Evolutionary conservation across 1,284 basidiomycete genomes (phyloP), one percentile per base, ranked within the genome.

Genomic region (Apiotrichum sp.): DNA sequence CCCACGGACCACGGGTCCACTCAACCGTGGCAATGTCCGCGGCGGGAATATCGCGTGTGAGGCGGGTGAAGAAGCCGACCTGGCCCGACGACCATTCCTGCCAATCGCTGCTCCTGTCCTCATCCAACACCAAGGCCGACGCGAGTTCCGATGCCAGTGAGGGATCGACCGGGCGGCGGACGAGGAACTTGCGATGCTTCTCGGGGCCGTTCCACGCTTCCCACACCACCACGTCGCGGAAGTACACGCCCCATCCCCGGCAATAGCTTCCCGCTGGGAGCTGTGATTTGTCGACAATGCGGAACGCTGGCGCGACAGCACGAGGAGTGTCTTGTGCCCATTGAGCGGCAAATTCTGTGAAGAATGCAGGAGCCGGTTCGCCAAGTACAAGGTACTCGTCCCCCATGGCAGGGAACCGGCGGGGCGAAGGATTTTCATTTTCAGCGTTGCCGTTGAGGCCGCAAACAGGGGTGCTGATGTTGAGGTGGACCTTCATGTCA

Each of bases 121-220:
- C 33, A 13, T 47, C 45, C 4, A 4, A n/a, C 33, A 16, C 13
- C 31, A 48, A 32, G 4, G 22, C 47, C 2, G 10, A 1, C 3
- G 4, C 10, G 9, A 48, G 13, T 10, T 34, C 16, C 3, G 22
- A n/a, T 9, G 11, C 35, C 6, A 38, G 8, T 8, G 36, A n/a
- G 35, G 14, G n/a, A 9, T 22, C 16, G 8, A 39, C 4, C 2
- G n/a, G 5, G n/a, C 47, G 47, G 16, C 33, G 11, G 6, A 48
- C 47, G 22, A 48, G 22, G 22, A 16, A 48, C 47, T 48, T 48
- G 4, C 31, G 2, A 14, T 3, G n/a, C 35, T 16, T 35, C 16
- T 48, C 47, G 6, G 35, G 35, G 3, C 47, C 47, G 35, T 48
- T 48, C 47, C 47, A 48, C 33, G 47, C 47, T 22, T 48, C 47